These are phyloP conservation scores for Vicia villosa DNA, from an alignment of 306 rosid species.

Conservation along the genomic window DNA sequence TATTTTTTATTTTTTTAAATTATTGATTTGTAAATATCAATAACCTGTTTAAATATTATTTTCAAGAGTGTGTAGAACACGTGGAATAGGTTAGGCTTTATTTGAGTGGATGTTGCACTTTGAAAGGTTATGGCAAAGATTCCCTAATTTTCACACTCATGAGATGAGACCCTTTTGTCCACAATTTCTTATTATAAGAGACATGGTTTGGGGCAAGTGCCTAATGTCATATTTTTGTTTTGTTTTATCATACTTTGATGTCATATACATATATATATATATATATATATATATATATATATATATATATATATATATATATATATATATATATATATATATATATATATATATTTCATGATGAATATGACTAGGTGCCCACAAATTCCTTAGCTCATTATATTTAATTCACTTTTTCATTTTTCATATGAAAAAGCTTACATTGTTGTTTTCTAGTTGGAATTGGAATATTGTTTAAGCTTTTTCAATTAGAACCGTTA, in stretches of 20 bases:
- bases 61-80: constrained; percentile 58
- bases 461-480: constrained; percentile 12
- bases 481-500: background rate
- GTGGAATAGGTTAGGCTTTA: constrained; percentile 42
- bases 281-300: too few relatives aligned
- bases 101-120: constrained; percentile 41
- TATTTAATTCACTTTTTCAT: constrained; percentile 3
- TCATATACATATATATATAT: too few relatives aligned
- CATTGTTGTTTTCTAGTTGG: constrained; percentile 14
- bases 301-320: too few relatives aligned
- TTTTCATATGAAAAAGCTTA: constrained; percentile 1
- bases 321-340: too few relatives aligned
- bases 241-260: background rate
- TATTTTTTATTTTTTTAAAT: too few relatives aligned
- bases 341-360: constrained; percentile 20
- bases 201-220: constrained; percentile 44
- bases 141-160: constrained; percentile 74
- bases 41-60: too few relatives aligned
- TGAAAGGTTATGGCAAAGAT: constrained; percentile 66
- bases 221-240: background rate
- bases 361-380: constrained; percentile 30
- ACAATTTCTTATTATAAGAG: constrained; percentile 64
- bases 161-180: constrained; percentile 76
- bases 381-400: constrained; percentile 16
- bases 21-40: too few relatives aligned